Evolutionary conservation across 805 yeast genomes (phyloP).

Genomic region (Ogataea salicorniae): DNA sequence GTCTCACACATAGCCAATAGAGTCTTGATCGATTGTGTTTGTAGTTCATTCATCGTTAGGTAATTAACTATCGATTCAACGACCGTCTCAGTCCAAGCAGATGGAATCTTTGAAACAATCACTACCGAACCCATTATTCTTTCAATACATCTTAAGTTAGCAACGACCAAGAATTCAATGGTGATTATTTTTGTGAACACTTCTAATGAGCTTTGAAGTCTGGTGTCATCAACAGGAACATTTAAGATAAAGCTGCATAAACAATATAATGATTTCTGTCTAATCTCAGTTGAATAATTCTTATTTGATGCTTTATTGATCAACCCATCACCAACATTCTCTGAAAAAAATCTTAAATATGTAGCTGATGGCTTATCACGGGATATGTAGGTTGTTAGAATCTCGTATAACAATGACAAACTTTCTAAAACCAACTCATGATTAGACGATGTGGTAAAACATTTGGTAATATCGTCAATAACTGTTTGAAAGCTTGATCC

Average conservation of each 20-base stretch:
- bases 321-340: constrained; percentile 10
- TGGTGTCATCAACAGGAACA: constrained; percentile 4
- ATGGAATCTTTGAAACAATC: constrained; percentile 4
- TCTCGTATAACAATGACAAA: constrained; percentile 16
- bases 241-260: constrained; percentile 16
- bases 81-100: constrained; percentile 18
- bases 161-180: constrained; percentile 25
- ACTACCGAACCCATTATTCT: constrained; percentile 11
- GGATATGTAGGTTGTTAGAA: constrained; percentile 13
- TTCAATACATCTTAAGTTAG: constrained; percentile 18
- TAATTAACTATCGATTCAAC: constrained; percentile 16
- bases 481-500: constrained; percentile 25
- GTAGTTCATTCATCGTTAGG: constrained; percentile 17
- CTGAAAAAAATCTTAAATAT: not conserved
- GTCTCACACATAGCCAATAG: constrained; percentile 9
- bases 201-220: constrained; percentile 5
- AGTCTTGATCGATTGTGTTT: constrained; percentile 13
- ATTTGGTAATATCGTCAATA: constrained; percentile 14
- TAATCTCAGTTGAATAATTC: constrained; percentile 30
- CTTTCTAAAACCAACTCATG: constrained; percentile 31
- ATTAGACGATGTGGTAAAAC: constrained; percentile 21
- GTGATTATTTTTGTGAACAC: constrained; percentile 23
- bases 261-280: constrained; percentile 24
- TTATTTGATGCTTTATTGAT: constrained; percentile 23
- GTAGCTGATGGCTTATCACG: constrained; percentile 6